Percentiles rank a stretch among this genome's conserved stretches.
phyloP scores from a whole-genome alignment of 495 filamentous ascomycete genomes.

The Xylaria flabelliformis region DNA sequence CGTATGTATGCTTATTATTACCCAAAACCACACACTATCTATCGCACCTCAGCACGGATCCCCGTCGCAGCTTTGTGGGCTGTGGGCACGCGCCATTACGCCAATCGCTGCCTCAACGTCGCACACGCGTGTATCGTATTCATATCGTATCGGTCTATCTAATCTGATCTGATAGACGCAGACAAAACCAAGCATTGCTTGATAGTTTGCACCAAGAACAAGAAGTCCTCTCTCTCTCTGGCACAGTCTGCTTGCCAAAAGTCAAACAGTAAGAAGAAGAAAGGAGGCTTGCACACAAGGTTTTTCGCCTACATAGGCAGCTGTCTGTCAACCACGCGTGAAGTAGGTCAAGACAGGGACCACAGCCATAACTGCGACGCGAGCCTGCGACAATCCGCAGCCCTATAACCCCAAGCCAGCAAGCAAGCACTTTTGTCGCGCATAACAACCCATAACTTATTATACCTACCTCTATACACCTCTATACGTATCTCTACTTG shows the following conservation, averaged over 20 bases:
- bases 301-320: conserved; percentile 14
- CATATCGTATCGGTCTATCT: conserved; percentile 10
- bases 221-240: neutral
- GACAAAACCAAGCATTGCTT: neutral
- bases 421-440: conserved; percentile 10
- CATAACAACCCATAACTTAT: neutral
- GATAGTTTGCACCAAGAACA: neutral
- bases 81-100: conserved; percentile 24
- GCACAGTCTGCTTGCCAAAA: conserved; percentile 9
- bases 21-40: neutral
- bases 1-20: conserved; percentile 3
- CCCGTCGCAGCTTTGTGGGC: conserved; percentile 19
- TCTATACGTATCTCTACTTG: conserved; percentile 3
- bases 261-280: conserved; percentile 2
- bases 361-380: conserved; percentile 24
- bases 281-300: conserved; percentile 24
- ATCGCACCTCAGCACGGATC: neutral
- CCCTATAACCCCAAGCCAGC: conserved; percentile 17
- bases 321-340: conserved; percentile 26
- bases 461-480: neutral
- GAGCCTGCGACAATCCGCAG: conserved; percentile 25
- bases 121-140: neutral
- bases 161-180: conserved; percentile 14
- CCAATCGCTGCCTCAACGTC: conserved; percentile 18
- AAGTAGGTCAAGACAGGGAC: conserved; percentile 15